A percentile compares a stretch with the other conserved stretches of the same genome.
Conservation (phyloP, 2,329 filamentous ascomycete species). For the Epichloe glyceriae region DNA sequence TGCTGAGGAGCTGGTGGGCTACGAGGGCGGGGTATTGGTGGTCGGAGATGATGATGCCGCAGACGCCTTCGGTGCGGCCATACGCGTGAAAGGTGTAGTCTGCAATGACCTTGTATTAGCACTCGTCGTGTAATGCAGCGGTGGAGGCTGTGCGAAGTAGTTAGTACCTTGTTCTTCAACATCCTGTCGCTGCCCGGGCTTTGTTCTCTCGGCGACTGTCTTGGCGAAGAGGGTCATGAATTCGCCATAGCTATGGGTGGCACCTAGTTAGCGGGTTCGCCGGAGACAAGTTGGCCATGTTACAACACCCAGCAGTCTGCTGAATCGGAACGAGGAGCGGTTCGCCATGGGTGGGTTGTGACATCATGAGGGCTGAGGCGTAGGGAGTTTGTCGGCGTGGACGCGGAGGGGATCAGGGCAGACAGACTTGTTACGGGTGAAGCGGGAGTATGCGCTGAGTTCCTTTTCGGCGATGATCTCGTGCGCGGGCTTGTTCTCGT, state of each 20-base stretch:
- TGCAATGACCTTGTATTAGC: constrained; percentile 4
- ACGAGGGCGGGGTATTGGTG: constrained; percentile 64
- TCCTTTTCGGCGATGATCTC: constrained; percentile 70
- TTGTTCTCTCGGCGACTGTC: constrained; percentile 76
- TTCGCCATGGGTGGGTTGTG: not conserved
- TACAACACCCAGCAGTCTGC: not conserved
- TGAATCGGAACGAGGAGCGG: not conserved
- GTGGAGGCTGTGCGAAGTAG: constrained; percentile 6
- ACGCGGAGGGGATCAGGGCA: not conserved
- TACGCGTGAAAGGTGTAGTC: constrained; percentile 71
- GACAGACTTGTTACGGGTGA: constrained; percentile 57
- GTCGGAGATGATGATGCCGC: constrained; percentile 66
- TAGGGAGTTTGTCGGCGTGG: not conserved
- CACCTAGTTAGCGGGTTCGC: constrained; percentile 5
- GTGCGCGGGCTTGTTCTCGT: constrained; percentile 60
- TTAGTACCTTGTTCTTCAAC: constrained; percentile 64
- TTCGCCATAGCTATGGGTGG: constrained; percentile 30
- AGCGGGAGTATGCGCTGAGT: constrained; percentile 65
- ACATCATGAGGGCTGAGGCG: not conserved
- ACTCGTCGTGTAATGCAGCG: not conserved
- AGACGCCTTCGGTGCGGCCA: constrained; percentile 59
- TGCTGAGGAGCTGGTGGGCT: constrained; percentile 75
- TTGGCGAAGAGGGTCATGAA: constrained; percentile 80
- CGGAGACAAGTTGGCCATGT: not conserved
- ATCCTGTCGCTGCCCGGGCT: constrained; percentile 69